Base-by-base conservation (phyloP, 306 rosid genomes). In the Rosa lucieae region DNA sequence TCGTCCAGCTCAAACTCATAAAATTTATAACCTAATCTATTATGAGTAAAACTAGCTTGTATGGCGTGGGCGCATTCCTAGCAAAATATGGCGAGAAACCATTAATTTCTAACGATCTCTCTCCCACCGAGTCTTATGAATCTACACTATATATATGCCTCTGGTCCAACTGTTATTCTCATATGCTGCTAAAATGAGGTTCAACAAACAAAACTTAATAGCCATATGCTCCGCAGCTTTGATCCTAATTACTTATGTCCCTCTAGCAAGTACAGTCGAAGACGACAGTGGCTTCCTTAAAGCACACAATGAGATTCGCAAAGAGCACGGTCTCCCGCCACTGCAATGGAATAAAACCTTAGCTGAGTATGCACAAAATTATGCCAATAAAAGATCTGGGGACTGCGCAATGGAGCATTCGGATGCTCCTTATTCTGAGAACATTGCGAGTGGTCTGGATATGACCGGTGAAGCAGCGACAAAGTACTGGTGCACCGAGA, bases 391-490 rank as follows among this genome's bases (percentile, higher is more conserved):
- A 4, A 87, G 83, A 67, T 39, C 63, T 3, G 15, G 3, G 0
- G 78, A 80, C 46, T 91, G 96, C 76, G 42, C 73, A 0, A 26
- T 93, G 29, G 88, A 86, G 48, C 97, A 93, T 78, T 93, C 96
- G 1, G 0, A 8, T 5, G 8, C 90, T 0, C 92, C 86, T 8
- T 92, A 39, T 7, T 90, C 90, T 0, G 96, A 92, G 84, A 88
- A 88, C 63, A 7, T 92, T 0, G 86, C 93, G 0, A 88, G 77
- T 39, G 89, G 89, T 0, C 74, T 75, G 0, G 89, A 53, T 0
- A 79, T 90, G 85, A 81, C 62, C 0, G 90, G 85, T 0, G 47
- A 63, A 0, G 88, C 83, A 0, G 89, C 94, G 0, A 87, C 82
- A 1, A 85, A 74, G 80, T 82, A 81, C 43, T 92, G 94, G 97